Base-by-base conservation (phyloP, 2,329 filamentous ascomycete species). In the Trichoderma sp. region DNA sequence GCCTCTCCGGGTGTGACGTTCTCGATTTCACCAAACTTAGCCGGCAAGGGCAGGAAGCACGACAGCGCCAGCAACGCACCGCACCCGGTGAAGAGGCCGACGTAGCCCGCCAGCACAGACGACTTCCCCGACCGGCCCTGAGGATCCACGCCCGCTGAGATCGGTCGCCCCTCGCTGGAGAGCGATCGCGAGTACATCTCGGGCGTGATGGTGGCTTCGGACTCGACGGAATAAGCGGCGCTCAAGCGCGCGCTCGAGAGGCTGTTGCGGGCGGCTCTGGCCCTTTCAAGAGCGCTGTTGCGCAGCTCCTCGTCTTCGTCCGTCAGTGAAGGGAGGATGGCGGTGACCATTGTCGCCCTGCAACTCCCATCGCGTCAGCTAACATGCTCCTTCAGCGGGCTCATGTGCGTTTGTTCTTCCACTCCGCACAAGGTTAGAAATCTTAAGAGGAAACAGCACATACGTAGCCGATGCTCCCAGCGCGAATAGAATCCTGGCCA, bases 341-440 rank as follows among this genome's bases (percentile, higher is more conserved):
- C 95, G 9, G 95, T 98, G 21, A 99, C 95, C 95, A 99, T 99
- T 1, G 95, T 98, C 15, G 93, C 85, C 5, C 85, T 87, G 50
- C 21, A 15, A 12, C 24, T 60, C 34, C 7, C 30, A 43, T n/a
- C 1, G 3, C 1, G 57, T 62, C 28, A 52, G 47, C 39, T 2
- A 12, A n/a, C 17, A 26, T 45, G 45, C 19, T 41, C 21, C 21
- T 24, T 15, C 3, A 24, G n/a, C 12, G 12, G 3, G 12, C 3
- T 14, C 14, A n/a, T 17, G 6, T 30, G 30, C 10, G 45, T 17
- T 7, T 3, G 2, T 45, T 34, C 44, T 26, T 45, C 26, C n/a
- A 1, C 19, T 5, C 19, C 6, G 1, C 24, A 44, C 30, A 10
- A 17, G 6, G 3, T 39, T 24, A 24, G 21, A 39, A 30, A 45